Evolutionary conservation across 768 basidiomycete genomes (phyloP), one percentile per base, ranked within the genome.

Genomic region (Hortiboletus flavorubellus): DNA sequence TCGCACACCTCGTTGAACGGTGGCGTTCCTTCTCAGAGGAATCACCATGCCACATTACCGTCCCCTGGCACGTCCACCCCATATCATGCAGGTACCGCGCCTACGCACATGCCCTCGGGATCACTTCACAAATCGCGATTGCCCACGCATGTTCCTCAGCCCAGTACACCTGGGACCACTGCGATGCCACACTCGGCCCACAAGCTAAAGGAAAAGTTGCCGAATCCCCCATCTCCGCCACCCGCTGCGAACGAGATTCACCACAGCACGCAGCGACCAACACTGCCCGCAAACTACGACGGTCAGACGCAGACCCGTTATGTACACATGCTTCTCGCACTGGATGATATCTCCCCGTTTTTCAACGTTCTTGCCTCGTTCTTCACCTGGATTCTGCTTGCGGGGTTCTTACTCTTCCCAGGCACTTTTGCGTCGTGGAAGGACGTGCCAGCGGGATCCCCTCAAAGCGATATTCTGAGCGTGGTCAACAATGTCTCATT

Each of bases 361-460:
- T 73, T 79, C 64, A 82, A 83, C 52, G 51, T 82, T 14, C 64
- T 78, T n/a, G 76, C 80, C 3, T 74, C 74, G 8, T 84, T 85
- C 69, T 85, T 81, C 59, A 84, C 80, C 9, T 85, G 84, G 84
- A 76, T 85, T 51, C 61, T 85, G 49, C 71, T 85, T 23, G 83
- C 83, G 9, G 83, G 83, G 8, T 85, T 85, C 63, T 70, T 85
- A 16, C 72, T 85, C 30, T 83, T 85, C 58, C 84, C 84, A 2
- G 80, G 82, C 47, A 85, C 84, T 8, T 85, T 85, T 65, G 73
- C 77, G 10, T 82, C 77, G 50, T 72, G 78, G 68, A 37, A 60
- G 16, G 16, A 58, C 12, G 38, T 42, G 29, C 57, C 62, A 45
- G 14, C 67, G 61, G 55, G 66, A 50, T 71, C 70, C 10, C 58